phyloP scores from a whole-genome alignment of 148 eudicot species.

The Amaranthus cruentus region DNA sequence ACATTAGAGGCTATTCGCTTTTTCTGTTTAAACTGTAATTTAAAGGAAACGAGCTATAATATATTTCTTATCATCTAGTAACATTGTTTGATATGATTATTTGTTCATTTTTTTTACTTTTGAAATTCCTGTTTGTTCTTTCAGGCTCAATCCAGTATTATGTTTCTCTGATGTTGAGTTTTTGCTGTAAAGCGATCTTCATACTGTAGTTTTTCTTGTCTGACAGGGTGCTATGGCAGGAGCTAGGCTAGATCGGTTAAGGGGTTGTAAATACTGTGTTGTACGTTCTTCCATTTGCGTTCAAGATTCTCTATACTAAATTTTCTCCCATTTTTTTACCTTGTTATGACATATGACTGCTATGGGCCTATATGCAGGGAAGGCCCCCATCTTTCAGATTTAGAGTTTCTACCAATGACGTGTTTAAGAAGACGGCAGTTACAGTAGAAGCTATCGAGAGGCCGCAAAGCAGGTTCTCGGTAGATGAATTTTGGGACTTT shows the following conservation, averaged over 20 bases:
- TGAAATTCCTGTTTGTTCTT: constrained; percentile 1
- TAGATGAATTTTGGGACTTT: constrained; percentile 69
- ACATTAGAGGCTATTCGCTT: no score
- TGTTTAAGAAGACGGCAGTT: constrained; percentile 64
- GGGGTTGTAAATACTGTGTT: constrained; percentile 61
- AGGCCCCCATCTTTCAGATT: constrained; percentile 65
- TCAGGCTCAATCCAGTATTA: constrained; percentile 1
- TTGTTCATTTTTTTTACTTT: constrained; percentile 1
- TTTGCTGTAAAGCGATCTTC: not conserved
- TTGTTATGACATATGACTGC: not conserved
- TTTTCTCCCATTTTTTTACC: constrained; percentile 15
- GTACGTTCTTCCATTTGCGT: constrained; percentile 46
- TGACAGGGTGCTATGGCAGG: constrained; percentile 40
- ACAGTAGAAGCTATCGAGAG: constrained; percentile 52
- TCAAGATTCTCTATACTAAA: constrained; percentile 17
- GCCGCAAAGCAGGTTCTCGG: constrained; percentile 26
- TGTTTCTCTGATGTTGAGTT: not conserved
- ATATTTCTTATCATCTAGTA: not conserved
- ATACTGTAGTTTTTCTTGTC: constrained; percentile 7
- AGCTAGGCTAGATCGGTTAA: constrained; percentile 26
- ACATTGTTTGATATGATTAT: not conserved
- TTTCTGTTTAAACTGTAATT: not conserved
- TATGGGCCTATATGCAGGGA: constrained; percentile 40
- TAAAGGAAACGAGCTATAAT: not conserved
- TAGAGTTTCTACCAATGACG: constrained; percentile 55